Percentiles rank a stretch among this genome's conserved stretches.
Evolutionary conservation across 106 monocot species (phyloP).

Genomic region (Phalaenopsis equestris): DNA sequence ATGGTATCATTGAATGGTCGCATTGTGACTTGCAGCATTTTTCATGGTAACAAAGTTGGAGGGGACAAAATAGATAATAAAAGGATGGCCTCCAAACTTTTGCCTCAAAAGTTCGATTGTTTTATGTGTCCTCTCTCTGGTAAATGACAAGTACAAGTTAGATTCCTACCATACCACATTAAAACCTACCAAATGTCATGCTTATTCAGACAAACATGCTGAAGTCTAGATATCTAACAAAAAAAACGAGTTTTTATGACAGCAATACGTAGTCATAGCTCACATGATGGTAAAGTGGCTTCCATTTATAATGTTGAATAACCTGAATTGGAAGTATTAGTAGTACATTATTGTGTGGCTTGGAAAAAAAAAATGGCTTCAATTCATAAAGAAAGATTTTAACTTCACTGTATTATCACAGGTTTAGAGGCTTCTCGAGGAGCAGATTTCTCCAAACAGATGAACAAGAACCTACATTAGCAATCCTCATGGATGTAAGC

Average conservation of each 20-base stretch:
- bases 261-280: not conserved
- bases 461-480: constrained; percentile 9
- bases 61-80: not conserved
- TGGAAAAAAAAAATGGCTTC: too few species aligned
- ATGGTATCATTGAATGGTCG: not conserved
- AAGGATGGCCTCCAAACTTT: constrained; percentile 1
- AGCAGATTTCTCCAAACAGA: constrained; percentile 9
- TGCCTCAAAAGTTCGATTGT: not conserved
- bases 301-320: not conserved
- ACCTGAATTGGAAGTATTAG: too few species aligned
- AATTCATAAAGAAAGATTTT: not conserved
- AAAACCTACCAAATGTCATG: not conserved
- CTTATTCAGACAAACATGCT: not conserved
- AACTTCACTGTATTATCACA: constrained; percentile 18
- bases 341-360: too few species aligned
- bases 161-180: not conserved
- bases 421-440: constrained; percentile 21
- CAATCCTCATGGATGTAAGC: constrained; percentile 38
- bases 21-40: not conserved
- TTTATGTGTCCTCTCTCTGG: not conserved
- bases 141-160: not conserved
- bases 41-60: not conserved
- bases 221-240: not conserved
- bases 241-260: not conserved
- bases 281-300: not conserved